Base-by-base conservation (phyloP, 1,284 basidiomycete species). In the Rhodotorula sp. region DNA sequence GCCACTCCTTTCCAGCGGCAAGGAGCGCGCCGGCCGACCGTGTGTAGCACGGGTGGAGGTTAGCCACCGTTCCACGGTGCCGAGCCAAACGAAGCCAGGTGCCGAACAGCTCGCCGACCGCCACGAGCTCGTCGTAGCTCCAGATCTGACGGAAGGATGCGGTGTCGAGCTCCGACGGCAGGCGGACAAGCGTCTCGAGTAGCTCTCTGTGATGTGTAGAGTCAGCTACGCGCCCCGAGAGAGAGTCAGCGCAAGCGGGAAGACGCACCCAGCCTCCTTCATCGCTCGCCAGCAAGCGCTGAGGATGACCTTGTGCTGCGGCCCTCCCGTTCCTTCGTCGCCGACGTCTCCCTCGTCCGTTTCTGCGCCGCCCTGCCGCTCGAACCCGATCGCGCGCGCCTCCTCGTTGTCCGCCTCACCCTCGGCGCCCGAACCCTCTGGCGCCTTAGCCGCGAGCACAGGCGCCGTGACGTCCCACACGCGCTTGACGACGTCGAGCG, bases 41-140 rank as follows among this genome's bases (percentile, higher is more conserved):
- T 46, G 75, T 71, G 63, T 79, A 81, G 46, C 79, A 78, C 17
- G 81, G 81, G 61, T 80, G 80, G 25, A 81, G 73, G 44, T 78
- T 80, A 68, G 80, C 81, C 68, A 81, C 80, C 1, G 81, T 81
- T 17, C 81, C 81, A 17, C 81, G 78, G 59, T 82, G 81, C 1
- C 81, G 78, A 3, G 82, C 78, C 5, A 77, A 74, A 0, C 80
- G 78, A 48, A 82, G 70, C 81, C 81, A 82, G 45, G 72, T 66
- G 27, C 76, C 76, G 71, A 80, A 81, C n/a, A 79, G 75, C 25
- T 71, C 74, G 42, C 79, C 81, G 19, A 80, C 77, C 7, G 67
- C 65, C 53, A 77, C 57, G 57, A 80, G 74, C 46, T 71, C 67
- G 16, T 68, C 64, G 12, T 17, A 57, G 9, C n/a, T 59, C 65